Conservation (phyloP, 2,329 filamentous ascomycete genomes). For the Aspergillus vadensis region DNA sequence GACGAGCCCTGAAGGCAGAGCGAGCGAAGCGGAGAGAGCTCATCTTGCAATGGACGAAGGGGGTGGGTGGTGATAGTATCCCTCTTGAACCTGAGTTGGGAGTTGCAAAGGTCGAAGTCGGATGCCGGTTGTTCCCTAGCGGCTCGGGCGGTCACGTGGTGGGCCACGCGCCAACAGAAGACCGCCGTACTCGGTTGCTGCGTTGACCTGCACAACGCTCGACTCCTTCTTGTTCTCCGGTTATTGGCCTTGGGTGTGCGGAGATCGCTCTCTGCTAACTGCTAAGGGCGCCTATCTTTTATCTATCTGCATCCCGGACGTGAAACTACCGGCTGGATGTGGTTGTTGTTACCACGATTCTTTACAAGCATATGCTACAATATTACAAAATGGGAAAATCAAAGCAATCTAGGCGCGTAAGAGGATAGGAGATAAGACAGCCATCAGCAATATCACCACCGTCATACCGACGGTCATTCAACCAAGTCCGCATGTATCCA, state of each 20-base stretch:
- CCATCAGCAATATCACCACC: no score
- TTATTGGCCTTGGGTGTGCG: background rate
- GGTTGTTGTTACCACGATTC: background rate
- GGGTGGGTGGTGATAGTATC: constrained; percentile 36
- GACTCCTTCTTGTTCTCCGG: background rate
- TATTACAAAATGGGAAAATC: background rate
- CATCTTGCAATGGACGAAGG: constrained; percentile 60
- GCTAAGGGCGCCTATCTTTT: background rate
- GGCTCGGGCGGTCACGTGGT: constrained; percentile 34
- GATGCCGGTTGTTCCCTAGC: constrained; percentile 45
- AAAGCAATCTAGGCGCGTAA: background rate
- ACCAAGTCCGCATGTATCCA: background rate
- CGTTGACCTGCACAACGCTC: background rate
- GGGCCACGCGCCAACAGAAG: background rate
- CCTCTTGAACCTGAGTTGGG: constrained; percentile 38
- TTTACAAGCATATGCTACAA: background rate
- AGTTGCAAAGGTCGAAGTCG: constrained; percentile 44
- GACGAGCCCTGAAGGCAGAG: constrained; percentile 80
- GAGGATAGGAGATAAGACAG: background rate
- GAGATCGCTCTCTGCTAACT: background rate
- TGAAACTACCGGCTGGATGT: background rate
- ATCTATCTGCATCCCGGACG: background rate
- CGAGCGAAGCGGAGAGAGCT: constrained; percentile 92
- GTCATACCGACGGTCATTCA: background rate
- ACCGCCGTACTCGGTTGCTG: background rate